Evolutionary conservation across 495 filamentous ascomycete genomes (phyloP).

Genomic region (Bacidia gigantensis): DNA sequence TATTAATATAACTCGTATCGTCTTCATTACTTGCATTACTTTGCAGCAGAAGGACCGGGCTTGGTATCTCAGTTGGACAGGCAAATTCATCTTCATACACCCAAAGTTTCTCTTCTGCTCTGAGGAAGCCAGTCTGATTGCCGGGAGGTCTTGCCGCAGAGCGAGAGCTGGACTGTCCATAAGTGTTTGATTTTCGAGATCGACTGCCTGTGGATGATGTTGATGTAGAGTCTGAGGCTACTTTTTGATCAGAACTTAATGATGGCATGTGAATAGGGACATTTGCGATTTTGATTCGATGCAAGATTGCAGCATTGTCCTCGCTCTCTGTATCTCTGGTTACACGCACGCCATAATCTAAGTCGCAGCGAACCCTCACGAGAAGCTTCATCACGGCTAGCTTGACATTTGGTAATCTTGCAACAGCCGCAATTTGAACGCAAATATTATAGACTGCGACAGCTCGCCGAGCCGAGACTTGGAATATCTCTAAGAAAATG

Average conservation of each 20-base stretch:
- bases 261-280: neutral
- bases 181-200: constrained; percentile 14
- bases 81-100: constrained; percentile 28
- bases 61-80: neutral
- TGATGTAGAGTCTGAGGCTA: constrained; percentile 13
- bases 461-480: constrained; percentile 50
- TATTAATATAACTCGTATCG: constrained; percentile 35
- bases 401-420: constrained; percentile 47
- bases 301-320: constrained; percentile 54
- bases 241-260: neutral
- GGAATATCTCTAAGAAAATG: constrained; percentile 49
- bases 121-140: constrained; percentile 19
- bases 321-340: constrained; percentile 51
- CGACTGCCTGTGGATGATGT: constrained; percentile 19
- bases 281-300: constrained; percentile 43
- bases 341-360: constrained; percentile 55
- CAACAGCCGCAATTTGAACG: constrained; percentile 47
- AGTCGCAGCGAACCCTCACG: constrained; percentile 72
- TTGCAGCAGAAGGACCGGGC: constrained; percentile 19
- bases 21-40: neutral
- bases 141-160: constrained; percentile 20
- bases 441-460: constrained; percentile 49
- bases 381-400: constrained; percentile 72
- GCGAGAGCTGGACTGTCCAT: constrained; percentile 22
- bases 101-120: constrained; percentile 40